These are phyloP conservation scores for Nicotiana attenuata DNA, from an alignment of 257 asterid genomes.

Conservation along the genomic window DNA sequence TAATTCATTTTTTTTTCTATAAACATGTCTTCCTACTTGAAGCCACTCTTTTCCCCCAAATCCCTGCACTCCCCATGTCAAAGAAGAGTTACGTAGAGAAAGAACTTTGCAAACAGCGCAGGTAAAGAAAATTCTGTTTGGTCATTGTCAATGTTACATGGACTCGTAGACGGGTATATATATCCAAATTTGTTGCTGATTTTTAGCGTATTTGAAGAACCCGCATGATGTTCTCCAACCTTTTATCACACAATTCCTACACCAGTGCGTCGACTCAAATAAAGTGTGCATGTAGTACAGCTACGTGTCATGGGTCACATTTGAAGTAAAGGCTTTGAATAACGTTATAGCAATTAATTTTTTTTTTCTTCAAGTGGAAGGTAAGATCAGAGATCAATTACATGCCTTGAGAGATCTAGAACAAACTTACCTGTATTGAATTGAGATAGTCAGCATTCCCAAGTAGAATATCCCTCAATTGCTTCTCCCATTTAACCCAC, in stretches of 20 bases:
- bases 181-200: background rate
- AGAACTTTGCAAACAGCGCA: background rate
- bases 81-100: background rate
- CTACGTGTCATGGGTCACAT: background rate
- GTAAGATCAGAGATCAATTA: background rate
- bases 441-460: slow-evolving; percentile 64
- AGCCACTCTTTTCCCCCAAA: background rate
- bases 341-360: background rate
- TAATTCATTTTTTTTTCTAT: background rate
- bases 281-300: background rate
- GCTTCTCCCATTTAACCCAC: slow-evolving; percentile 91
- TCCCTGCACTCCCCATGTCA: background rate
- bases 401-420: background rate
- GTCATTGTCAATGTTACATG: background rate
- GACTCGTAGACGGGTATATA: background rate
- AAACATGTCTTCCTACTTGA: background rate
- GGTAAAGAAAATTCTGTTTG: background rate
- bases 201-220: background rate
- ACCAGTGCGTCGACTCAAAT: background rate
- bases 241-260: background rate
- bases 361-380: background rate
- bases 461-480: slow-evolving; percentile 51
- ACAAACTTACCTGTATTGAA: slow-evolving; percentile 73
- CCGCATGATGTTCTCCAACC: background rate
- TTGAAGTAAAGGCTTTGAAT: background rate